Evolutionary conservation across 2,329 filamentous ascomycete genomes (phyloP).

Genomic region (Thielaviopsis musarum): DNA sequence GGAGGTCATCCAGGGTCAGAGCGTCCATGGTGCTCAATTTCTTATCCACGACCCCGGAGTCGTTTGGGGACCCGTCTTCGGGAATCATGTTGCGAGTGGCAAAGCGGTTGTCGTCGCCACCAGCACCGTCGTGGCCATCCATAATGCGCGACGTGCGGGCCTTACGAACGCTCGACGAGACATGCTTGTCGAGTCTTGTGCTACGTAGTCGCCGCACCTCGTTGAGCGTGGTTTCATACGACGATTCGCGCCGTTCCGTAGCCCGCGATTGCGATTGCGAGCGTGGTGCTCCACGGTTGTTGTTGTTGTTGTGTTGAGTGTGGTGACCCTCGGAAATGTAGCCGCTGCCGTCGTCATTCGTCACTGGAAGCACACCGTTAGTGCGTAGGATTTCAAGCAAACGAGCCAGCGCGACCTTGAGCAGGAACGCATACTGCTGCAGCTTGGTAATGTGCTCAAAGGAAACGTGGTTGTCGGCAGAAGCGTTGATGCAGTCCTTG

Average conservation of each 20-base stretch:
- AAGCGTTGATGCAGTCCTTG: conserved; percentile 42
- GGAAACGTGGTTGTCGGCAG: conserved; percentile 31
- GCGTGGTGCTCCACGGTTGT: conserved; percentile 36
- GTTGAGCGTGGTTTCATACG: conserved; percentile 88
- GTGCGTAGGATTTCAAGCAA: conserved; percentile 73
- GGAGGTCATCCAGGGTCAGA: conserved; percentile 88
- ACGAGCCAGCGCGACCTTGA: conserved; percentile 79
- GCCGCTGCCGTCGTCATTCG: conserved; percentile 53
- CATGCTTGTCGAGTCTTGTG: conserved; percentile 81
- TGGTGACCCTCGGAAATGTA: conserved; percentile 44
- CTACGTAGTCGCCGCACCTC: conserved; percentile 86
- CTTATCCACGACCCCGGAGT: conserved; percentile 56
- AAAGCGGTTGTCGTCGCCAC: conserved; percentile 46
- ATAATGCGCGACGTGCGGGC: conserved; percentile 84
- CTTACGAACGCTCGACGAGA: conserved; percentile 84
- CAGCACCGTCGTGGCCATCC: conserved; percentile 62
- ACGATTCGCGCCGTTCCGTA: conserved; percentile 45
- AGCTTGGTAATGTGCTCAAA: conserved; percentile 70
- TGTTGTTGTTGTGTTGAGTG: neutral
- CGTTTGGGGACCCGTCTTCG: conserved; percentile 55
- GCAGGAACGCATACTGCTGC: conserved; percentile 84
- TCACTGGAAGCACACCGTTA: conserved; percentile 63
- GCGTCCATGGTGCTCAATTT: conserved; percentile 85
- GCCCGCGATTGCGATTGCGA: conserved; percentile 57
- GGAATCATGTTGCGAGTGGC: conserved; percentile 45